Percentiles rank a stretch among this genome's conserved stretches.
Evolutionary conservation across 106 monocot genomes (phyloP).

Genomic region (Platanthera zijinensis): DNA sequence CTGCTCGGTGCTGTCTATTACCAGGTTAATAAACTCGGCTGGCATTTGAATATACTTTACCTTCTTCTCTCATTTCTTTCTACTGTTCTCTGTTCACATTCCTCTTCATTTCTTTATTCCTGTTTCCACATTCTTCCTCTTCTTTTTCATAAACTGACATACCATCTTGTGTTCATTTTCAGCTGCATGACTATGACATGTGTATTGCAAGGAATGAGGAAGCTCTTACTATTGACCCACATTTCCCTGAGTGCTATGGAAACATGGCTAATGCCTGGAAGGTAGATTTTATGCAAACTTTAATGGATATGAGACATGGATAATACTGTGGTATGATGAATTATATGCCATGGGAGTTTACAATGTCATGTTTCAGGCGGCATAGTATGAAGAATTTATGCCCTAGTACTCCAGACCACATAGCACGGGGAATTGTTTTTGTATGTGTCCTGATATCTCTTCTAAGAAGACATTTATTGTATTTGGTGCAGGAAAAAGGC

Average conservation of each 20-base stretch:
- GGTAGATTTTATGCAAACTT: conserved; percentile 26
- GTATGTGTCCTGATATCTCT: neutral
- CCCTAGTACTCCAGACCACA: neutral
- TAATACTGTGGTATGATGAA: neutral
- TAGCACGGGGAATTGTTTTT: neutral
- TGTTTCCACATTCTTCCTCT: neutral
- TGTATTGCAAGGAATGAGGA: conserved; percentile 91
- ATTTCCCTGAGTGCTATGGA: conserved; percentile 92
- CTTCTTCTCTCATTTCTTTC: neutral
- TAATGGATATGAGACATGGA: neutral
- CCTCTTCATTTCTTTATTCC: neutral
- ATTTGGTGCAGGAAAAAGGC: conserved; percentile 78
- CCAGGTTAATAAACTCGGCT: conserved; percentile 37
- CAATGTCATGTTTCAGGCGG: too few species aligned
- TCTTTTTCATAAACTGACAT: neutral
- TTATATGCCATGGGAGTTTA: neutral
- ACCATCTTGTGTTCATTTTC: conserved; percentile 10
- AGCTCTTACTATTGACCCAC: conserved; percentile 75
- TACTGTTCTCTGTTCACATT: neutral
- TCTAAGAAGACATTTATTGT: conserved; percentile 1
- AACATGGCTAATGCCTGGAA: conserved; percentile 99
- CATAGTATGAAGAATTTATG: neutral
- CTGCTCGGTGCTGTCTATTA: conserved; percentile 88
- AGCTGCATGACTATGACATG: conserved; percentile 90
- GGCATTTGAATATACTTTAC: neutral